phyloP scores from a whole-genome alignment of 257 asterid species.

The Henckelia pumila region DNA sequence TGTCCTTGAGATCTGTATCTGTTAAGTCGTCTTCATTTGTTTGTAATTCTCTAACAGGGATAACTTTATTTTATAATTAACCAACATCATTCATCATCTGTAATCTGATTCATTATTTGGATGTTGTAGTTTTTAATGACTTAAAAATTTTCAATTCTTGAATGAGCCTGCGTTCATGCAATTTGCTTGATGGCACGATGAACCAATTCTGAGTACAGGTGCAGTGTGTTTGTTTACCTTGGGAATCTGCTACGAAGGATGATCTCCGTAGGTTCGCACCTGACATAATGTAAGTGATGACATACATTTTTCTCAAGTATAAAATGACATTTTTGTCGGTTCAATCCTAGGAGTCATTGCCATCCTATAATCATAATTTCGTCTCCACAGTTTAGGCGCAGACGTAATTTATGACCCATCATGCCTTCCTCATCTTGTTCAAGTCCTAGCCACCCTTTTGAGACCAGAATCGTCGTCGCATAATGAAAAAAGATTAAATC shows the following conservation, averaged over 20 bases:
- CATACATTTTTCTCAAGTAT: neutral
- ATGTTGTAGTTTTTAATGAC: no score
- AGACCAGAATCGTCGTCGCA: slow-evolving; percentile 26
- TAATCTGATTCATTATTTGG: no score
- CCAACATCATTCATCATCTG: neutral
- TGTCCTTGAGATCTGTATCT: no score
- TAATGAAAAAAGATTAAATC: slow-evolving; percentile 5
- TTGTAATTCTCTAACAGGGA: neutral
- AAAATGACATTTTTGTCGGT: neutral
- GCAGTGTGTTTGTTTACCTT: slow-evolving; percentile 63
- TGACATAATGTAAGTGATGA: slow-evolving; percentile 58
- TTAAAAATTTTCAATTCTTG: neutral
- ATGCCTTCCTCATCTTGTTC: slow-evolving; percentile 82
- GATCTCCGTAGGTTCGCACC: slow-evolving; percentile 54
- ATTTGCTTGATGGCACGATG: slow-evolving; percentile 10
- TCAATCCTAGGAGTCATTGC: neutral
- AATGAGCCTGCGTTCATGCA: neutral
- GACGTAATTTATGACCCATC: slow-evolving; percentile 79
- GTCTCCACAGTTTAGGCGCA: slow-evolving; percentile 77
- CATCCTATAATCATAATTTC: neutral
- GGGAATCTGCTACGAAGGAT: slow-evolving; percentile 73
- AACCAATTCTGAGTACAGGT: slow-evolving; percentile 42
- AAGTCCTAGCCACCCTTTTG: slow-evolving; percentile 55
- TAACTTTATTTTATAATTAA: no score
- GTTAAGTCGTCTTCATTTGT: no score